These are phyloP conservation scores for Dillenia suffruticosa DNA, from an alignment of 164 flowering plant genomes.

Conservation along the genomic window DNA sequence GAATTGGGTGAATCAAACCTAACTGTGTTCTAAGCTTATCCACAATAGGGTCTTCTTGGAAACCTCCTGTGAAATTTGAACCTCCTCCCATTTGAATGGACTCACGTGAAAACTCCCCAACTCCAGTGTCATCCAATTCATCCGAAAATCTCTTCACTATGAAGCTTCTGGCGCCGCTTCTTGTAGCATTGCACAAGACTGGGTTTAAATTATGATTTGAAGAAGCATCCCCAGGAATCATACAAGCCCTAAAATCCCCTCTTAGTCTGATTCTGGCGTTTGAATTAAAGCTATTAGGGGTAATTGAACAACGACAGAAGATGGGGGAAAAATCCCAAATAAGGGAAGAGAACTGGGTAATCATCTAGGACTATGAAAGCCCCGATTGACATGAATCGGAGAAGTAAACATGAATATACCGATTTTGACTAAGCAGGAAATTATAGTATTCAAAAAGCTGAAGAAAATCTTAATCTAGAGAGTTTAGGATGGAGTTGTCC, in stretches of 20 bases:
- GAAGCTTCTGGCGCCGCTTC: conserved; percentile 28
- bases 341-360: too few relatives aligned
- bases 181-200: conserved; percentile 27
- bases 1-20: conserved; percentile 90
- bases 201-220: conserved; percentile 20
- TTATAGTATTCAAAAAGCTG: too few relatives aligned
- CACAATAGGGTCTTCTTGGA: conserved; percentile 77
- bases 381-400: too few relatives aligned
- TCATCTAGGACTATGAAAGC: too few relatives aligned
- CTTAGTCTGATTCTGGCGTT: background rate
- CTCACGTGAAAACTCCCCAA: conserved; percentile 24
- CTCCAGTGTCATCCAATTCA: conserved; percentile 26
- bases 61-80: conserved; percentile 44
- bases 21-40: conserved; percentile 88
- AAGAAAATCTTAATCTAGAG: too few relatives aligned
- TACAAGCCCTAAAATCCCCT: conserved; percentile 12
- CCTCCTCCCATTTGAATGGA: conserved; percentile 24
- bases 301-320: too few relatives aligned
- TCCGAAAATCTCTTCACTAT: conserved; percentile 37
- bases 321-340: too few relatives aligned
- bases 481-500: too few relatives aligned
- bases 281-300: too few relatives aligned
- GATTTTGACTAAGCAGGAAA: too few relatives aligned
- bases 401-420: too few relatives aligned
- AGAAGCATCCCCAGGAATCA: conserved; percentile 9